phyloP scores from a whole-genome alignment of 176 grass and related monocot species.

The Oryza punctata region DNA sequence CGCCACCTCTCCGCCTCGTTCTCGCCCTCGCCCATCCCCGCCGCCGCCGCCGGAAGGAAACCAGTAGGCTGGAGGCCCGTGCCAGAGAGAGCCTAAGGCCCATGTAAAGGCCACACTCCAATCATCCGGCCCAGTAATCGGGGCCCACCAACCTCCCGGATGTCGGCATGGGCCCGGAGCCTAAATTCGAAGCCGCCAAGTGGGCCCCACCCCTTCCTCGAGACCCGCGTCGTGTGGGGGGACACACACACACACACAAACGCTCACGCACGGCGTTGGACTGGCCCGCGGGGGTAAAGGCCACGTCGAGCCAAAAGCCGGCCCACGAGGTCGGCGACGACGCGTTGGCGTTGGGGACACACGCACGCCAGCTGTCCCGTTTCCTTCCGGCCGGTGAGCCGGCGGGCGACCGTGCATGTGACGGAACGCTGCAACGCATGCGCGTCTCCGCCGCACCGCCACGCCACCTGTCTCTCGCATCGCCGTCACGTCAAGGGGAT shows the following conservation, averaged over 20 bases:
- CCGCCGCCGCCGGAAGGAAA: no score
- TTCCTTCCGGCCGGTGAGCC: not conserved
- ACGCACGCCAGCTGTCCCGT: not conserved
- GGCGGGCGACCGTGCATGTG: not conserved
- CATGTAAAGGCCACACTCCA: no score
- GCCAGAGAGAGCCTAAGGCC: no score
- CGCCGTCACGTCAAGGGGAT: not conserved
- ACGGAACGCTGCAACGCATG: not conserved
- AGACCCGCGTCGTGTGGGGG: not conserved
- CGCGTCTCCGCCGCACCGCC: not conserved
- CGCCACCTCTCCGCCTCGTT: no score
- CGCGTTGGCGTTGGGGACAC: not conserved
- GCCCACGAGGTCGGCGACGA: not conserved
- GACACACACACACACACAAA: not conserved
- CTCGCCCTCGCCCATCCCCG: no score
- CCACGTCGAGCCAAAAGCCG: not conserved
- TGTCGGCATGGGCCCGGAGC: not conserved
- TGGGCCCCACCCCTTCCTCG: not conserved
- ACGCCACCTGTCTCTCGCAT: not conserved
- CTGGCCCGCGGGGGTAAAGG: not conserved
- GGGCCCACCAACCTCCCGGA: not conserved
- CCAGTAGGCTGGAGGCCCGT: no score
- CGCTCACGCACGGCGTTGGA: not conserved
- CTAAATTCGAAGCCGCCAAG: not conserved
- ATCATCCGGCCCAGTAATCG: no score